These are phyloP conservation scores for Pleurotus salmoneostramineus DNA, from an alignment of 768 basidiomycete species.

Conservation along the genomic window DNA sequence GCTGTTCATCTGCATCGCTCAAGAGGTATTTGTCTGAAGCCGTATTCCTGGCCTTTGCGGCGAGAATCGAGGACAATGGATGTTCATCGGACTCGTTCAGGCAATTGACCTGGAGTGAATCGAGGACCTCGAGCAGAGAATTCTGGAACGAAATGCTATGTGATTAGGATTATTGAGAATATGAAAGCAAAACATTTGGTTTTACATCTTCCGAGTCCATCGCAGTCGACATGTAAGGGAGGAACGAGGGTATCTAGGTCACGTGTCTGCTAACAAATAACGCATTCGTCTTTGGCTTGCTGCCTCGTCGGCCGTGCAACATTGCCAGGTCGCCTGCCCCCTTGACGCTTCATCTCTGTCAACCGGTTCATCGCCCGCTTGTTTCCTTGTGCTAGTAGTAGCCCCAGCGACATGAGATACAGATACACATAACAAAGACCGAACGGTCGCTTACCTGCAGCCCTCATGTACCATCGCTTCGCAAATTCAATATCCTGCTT, in stretches of 20 bases:
- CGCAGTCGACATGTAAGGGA: not conserved
- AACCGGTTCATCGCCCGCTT: constrained; percentile 94
- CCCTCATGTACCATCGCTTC: constrained; percentile 98
- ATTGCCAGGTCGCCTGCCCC: constrained; percentile 75
- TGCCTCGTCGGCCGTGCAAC: constrained; percentile 86
- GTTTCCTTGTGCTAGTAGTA: constrained; percentile 83
- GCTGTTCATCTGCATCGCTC: constrained; percentile 72
- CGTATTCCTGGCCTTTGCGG: constrained; percentile 39
- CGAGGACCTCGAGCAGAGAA: constrained; percentile 56
- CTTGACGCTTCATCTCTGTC: constrained; percentile 93
- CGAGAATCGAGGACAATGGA: constrained; percentile 48
- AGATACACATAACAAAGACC: not conserved
- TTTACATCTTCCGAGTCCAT: constrained; percentile 14
- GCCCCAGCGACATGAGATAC: not conserved
- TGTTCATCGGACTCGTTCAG: constrained; percentile 60
- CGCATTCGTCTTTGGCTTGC: constrained; percentile 92
- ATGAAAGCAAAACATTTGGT: not conserved
- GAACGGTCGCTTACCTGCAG: constrained; percentile 69
- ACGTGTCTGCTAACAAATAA: constrained; percentile 52
- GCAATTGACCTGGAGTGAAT: constrained; percentile 58
- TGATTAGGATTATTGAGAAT: too few relatives aligned
- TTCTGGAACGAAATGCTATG: constrained; percentile 26
- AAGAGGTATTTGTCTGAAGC: constrained; percentile 47
- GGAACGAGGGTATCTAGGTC: not conserved
- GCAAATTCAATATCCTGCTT: constrained; percentile 95